Percentiles rank a stretch among this genome's conserved stretches.
Evolutionary conservation across 176 grass and related monocot species (phyloP).

Genomic region (bread wheat (Triticum aestivum)): IWGSC_CS_RefSeq_v2.1 NC_057814.1:5450365-5450864

Average conservation of each 20-base stretch:
- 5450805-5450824: not conserved
- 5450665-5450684: not conserved
- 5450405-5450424: slow-evolving; percentile 14
- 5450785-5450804: not conserved
- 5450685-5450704: slow-evolving; percentile 30
- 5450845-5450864: not conserved
- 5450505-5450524: slow-evolving; percentile 39
- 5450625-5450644: slow-evolving; percentile 16
- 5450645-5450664: not conserved
- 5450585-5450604: not conserved
- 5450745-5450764: slow-evolving; percentile 4
- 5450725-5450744: slow-evolving; percentile 28
- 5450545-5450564: slow-evolving; percentile 7
- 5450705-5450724: not conserved
- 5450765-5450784: not conserved
- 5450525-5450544: not conserved
- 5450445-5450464: slow-evolving; percentile 20
- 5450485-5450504: slow-evolving; percentile 34
- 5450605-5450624: not conserved
- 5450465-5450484: slow-evolving; percentile 25
- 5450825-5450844: not conserved
- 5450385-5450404: slow-evolving; percentile 7
- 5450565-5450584: slow-evolving; percentile 2
- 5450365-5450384: not conserved
- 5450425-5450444: not conserved